Conservation (phyloP, 164 flowering plant genomes). For the Aristolochia fimbriata region DNA sequence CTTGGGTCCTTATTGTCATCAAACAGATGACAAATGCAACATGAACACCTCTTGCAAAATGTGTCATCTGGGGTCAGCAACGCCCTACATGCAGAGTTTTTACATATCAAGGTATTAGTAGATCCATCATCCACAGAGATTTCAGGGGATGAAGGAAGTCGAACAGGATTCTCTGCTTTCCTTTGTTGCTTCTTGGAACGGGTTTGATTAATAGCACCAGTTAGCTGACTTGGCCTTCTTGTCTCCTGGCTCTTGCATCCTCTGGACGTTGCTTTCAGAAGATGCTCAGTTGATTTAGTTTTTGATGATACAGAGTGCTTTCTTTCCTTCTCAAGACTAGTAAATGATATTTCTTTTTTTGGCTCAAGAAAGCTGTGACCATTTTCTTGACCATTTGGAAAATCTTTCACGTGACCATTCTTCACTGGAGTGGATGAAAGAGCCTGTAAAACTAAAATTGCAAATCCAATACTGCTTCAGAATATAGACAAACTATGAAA, state of each 20-base stretch:
- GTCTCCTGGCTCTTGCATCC: conserved; percentile 48
- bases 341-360: conserved; percentile 39
- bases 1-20: conserved; percentile 99
- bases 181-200: conserved; percentile 51
- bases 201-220: conserved; percentile 18
- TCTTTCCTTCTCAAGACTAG: conserved; percentile 41
- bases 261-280: conserved; percentile 34
- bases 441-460: conserved; percentile 52
- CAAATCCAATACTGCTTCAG: conserved; percentile 35
- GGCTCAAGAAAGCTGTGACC: conserved; percentile 44
- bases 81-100: conserved; percentile 93
- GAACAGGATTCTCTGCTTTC: conserved; percentile 69
- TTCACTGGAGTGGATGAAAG: conserved; percentile 61
- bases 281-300: conserved; percentile 41
- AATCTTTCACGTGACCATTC: conserved; percentile 42
- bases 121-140: conserved; percentile 34
- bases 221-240: conserved; percentile 26
- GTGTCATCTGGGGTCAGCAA: conserved; percentile 60
- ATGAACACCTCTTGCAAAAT: conserved; percentile 96
- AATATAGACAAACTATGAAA: background rate
- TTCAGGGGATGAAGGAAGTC: conserved; percentile 35
- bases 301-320: conserved; percentile 33
- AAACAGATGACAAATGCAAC: conserved; percentile 92
- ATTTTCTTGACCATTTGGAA: conserved; percentile 46
- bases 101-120: conserved; percentile 68